Evolutionary conservation across 192 early-diverging fungal genomes (phyloP).

Genomic region (Funneliformis geosporum): DNA sequence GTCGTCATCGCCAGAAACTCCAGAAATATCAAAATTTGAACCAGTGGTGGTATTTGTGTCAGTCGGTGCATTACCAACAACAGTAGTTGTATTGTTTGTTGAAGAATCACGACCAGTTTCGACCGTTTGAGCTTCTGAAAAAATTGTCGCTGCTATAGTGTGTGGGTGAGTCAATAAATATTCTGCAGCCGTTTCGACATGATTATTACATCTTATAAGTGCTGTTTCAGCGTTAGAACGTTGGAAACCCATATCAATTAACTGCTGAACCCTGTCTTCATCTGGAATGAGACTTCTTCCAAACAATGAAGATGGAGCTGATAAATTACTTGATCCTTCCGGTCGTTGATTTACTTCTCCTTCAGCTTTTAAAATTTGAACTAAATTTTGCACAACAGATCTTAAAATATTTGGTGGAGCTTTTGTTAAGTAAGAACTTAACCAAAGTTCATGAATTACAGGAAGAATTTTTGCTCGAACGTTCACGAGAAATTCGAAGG

Average conservation of each 20-base stretch:
- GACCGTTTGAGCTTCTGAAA: slow-evolving; percentile 40
- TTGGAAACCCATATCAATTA: slow-evolving; percentile 89
- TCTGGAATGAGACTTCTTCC: slow-evolving; percentile 58
- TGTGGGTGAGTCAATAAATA: slow-evolving; percentile 78
- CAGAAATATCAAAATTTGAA: slow-evolving; percentile 34
- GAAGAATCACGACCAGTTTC: slow-evolving; percentile 29
- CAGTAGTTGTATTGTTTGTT: neutral
- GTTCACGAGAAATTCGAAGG: slow-evolving; percentile 65
- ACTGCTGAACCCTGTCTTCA: slow-evolving; percentile 62
- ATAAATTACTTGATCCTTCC: slow-evolving; percentile 13
- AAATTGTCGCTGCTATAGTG: slow-evolving; percentile 43
- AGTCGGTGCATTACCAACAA: slow-evolving; percentile 23
- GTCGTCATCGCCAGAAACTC: slow-evolving; percentile 39
- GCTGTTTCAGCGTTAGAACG: slow-evolving; percentile 76
- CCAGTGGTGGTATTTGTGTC: slow-evolving; percentile 35
- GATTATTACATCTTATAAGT: slow-evolving; percentile 73
- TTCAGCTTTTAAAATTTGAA: slow-evolving; percentile 71
- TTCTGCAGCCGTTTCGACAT: slow-evolving; percentile 79
- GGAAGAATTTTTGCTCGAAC: slow-evolving; percentile 65
- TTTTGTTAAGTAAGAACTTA: slow-evolving; percentile 56
- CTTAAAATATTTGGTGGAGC: slow-evolving; percentile 58
- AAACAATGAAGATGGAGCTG: slow-evolving; percentile 38
- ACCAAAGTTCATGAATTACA: slow-evolving; percentile 63
- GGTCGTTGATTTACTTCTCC: slow-evolving; percentile 60
- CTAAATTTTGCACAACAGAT: slow-evolving; percentile 61